Base-by-base conservation (phyloP, 208 protist species). In the Trypanosoma grayi region DNA sequence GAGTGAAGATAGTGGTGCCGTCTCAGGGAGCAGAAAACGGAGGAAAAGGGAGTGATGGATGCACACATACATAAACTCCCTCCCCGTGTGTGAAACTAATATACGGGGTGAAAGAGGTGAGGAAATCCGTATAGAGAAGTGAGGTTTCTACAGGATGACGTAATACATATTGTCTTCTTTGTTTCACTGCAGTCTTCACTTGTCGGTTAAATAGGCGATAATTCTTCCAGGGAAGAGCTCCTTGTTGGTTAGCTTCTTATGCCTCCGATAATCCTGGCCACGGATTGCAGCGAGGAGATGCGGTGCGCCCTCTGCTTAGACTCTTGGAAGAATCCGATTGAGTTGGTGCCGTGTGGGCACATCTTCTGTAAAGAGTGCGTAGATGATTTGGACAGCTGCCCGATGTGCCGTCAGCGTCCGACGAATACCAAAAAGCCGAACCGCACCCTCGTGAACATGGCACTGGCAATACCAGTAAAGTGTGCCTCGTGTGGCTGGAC, bases 231-330 rank as follows among this genome's bases (percentile, higher is more conserved):
- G 37, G 14, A 57, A 14, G 51, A 51, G 34, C 47, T 50, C 0
- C 3, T 50, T 28, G 31, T 18, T 43, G 18, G 18, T 55, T 58
- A 25, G 13, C 69, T 9, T 27, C 16, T 48, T 30, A 72, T 72
- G 66, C 48, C 50, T 55, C 45, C 55, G 18, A 57, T 60, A 83
- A 72, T 60, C 50, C 64, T 51, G 79, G 79, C 34, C 62, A 83
- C 46, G 11, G 64, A 79, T 47, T 92, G 80, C 46, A 76, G 66
- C 50, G 81, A 92, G 60, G 85, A 88, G 66, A 60, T 92, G 43
- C 73, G 68, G 22, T 92, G 85, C 44, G 75, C 76, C 6, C 58
- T 92, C 11, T 92, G 85, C 59, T 56, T 89, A 7, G 85, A 92
- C 65, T 81, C 79, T 36, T 89, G 81, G 85, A 84, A 82, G 64